A percentile compares a stretch with the other conserved stretches of the same genome.
Conservation (phyloP, 106 monocot species). For the Dendrobium nobile region DNA sequence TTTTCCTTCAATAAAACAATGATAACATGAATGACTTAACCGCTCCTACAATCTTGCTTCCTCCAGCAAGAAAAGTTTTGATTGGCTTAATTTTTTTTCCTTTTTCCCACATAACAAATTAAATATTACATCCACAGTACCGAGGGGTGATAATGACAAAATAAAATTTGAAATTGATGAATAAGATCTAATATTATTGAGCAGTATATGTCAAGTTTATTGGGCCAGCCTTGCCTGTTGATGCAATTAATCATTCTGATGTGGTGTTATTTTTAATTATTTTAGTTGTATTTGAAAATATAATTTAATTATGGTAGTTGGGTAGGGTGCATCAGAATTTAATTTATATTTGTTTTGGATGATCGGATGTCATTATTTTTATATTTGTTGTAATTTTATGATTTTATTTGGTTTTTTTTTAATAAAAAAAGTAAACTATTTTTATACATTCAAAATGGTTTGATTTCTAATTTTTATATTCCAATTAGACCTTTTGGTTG, state of each 20-base stretch:
- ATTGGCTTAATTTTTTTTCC: neutral
- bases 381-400: neutral
- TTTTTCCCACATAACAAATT: neutral
- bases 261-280: neutral
- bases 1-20: neutral
- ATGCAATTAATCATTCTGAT: conserved; percentile 3
- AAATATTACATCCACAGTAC: neutral
- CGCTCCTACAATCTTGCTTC: conserved; percentile 4
- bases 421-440: too few species aligned
- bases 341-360: conserved; percentile 2
- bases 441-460: too few species aligned
- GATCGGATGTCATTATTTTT: neutral
- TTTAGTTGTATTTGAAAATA: neutral
- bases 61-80: neutral
- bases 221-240: neutral
- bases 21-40: neutral
- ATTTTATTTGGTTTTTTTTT: neutral
- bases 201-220: neutral
- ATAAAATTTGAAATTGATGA: neutral
- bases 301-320: neutral
- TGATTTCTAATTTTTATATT: too few species aligned
- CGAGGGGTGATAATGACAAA: neutral
- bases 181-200: neutral
- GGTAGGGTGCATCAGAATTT: neutral
- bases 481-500: too few species aligned